Percentiles rank a stretch among this genome's conserved stretches.
phyloP scores from a whole-genome alignment of 2,329 filamentous ascomycete species.

The Pseudogymnoascus sp. region DNA sequence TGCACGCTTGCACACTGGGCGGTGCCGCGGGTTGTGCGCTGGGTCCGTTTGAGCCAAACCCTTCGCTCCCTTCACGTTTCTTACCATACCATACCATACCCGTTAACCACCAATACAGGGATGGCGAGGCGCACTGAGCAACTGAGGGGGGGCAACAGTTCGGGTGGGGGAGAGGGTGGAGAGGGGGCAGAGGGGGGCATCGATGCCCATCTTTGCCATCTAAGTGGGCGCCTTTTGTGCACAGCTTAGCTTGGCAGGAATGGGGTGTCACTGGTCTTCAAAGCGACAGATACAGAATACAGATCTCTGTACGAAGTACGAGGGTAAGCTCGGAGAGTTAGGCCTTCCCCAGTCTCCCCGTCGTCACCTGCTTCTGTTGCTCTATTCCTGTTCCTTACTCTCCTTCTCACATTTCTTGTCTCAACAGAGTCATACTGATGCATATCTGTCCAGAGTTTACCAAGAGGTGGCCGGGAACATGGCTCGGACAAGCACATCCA shows the following conservation, averaged over 20 bases:
- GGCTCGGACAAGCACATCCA: background rate
- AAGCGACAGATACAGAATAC: background rate
- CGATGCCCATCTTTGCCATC: background rate
- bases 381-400: background rate
- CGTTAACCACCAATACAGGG: background rate
- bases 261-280: background rate
- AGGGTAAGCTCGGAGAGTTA: background rate
- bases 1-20: background rate
- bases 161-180: background rate
- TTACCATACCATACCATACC: background rate
- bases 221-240: slow-evolving; percentile 1
- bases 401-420: background rate
- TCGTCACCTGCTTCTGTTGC: background rate
- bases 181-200: background rate
- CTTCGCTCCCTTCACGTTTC: background rate
- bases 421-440: background rate
- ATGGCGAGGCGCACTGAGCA: background rate
- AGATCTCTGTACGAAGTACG: background rate
- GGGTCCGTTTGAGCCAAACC: background rate
- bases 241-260: background rate
- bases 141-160: background rate
- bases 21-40: background rate
- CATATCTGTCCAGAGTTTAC: background rate
- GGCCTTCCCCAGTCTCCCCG: background rate
- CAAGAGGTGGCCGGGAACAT: background rate